phyloP scores from a whole-genome alignment of 768 basidiomycete genomes.

The Kwoniella sp. region DNA sequence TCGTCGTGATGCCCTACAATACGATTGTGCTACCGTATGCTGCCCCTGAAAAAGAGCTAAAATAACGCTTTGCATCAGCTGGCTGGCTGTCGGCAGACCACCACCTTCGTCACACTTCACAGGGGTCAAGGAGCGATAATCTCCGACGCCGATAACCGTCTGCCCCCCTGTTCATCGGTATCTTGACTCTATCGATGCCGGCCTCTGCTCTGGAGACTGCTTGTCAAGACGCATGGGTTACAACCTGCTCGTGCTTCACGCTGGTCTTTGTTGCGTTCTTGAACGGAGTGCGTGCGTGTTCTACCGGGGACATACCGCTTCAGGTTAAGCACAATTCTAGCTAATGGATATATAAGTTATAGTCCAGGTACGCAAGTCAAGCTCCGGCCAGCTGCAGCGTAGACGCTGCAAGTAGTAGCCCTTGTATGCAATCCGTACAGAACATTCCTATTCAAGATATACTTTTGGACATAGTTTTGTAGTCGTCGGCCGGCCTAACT shows the following conservation, averaged over 20 bases:
- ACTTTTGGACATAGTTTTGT: too few species aligned
- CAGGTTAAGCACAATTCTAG: neutral
- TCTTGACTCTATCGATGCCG: neutral
- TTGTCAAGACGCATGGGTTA: neutral
- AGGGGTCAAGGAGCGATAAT: neutral
- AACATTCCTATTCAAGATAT: neutral
- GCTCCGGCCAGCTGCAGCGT: neutral
- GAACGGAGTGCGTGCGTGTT: too few species aligned
- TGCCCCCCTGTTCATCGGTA: neutral
- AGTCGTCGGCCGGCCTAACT: too few species aligned
- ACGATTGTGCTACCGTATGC: too few species aligned
- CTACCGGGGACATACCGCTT: constrained; percentile 1
- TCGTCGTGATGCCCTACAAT: neutral
- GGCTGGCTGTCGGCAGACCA: too few species aligned
- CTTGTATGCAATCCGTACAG: too few species aligned
- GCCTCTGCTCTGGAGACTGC: neutral
- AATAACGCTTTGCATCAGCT: neutral
- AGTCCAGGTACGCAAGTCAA: neutral
- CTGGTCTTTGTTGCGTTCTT: neutral
- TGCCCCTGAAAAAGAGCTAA: too few species aligned
- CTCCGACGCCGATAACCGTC: neutral
- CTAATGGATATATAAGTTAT: neutral
- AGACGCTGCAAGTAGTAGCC: too few species aligned
- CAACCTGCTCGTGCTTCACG: neutral
- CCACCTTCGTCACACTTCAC: neutral